Evolutionary conservation across 1,284 basidiomycete genomes (phyloP).

Genomic region (Marasmius fiardii): DNA sequence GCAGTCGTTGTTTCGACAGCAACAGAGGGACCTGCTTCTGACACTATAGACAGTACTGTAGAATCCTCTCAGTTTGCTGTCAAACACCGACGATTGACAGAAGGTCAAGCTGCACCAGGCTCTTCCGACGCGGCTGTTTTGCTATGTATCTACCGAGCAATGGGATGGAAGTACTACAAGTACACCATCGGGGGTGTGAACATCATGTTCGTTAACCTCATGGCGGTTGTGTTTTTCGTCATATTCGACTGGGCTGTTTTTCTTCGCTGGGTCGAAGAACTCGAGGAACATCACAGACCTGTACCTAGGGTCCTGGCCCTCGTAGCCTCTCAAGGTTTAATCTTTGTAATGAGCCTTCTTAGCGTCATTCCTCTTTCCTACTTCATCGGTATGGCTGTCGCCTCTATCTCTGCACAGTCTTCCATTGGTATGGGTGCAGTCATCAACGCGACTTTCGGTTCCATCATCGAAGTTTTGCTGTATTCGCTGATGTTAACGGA

Average conservation of each 20-base stretch:
- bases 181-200: slow-evolving; percentile 99
- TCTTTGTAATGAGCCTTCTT: slow-evolving; percentile 85
- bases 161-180: slow-evolving; percentile 95
- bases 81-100: slow-evolving; percentile 50
- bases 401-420: slow-evolving; percentile 96
- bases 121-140: slow-evolving; percentile 80
- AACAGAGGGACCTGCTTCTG: slow-evolving; percentile 20
- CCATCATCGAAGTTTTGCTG: slow-evolving; percentile 95
- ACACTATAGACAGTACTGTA: slow-evolving; percentile 15
- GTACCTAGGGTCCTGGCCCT: slow-evolving; percentile 67
- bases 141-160: slow-evolving; percentile 92
- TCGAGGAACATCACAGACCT: slow-evolving; percentile 47
- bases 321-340: slow-evolving; percentile 73
- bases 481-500: slow-evolving; percentile 89
- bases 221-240: slow-evolving; percentile 93
- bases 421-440: slow-evolving; percentile 99
- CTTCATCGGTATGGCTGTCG: slow-evolving; percentile 99
- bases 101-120: slow-evolving; percentile 76
- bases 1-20: slow-evolving; percentile 47
- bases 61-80: slow-evolving; percentile 44
- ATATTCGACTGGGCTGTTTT: slow-evolving; percentile 92
- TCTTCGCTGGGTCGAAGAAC: slow-evolving; percentile 64
- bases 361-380: slow-evolving; percentile 97
- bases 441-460: slow-evolving; percentile 99
- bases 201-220: slow-evolving; percentile 95